These are phyloP conservation scores for Krasilnikovozyma curviuscula DNA, from an alignment of 768 basidiomycete species.

Conservation along the genomic window DNA sequence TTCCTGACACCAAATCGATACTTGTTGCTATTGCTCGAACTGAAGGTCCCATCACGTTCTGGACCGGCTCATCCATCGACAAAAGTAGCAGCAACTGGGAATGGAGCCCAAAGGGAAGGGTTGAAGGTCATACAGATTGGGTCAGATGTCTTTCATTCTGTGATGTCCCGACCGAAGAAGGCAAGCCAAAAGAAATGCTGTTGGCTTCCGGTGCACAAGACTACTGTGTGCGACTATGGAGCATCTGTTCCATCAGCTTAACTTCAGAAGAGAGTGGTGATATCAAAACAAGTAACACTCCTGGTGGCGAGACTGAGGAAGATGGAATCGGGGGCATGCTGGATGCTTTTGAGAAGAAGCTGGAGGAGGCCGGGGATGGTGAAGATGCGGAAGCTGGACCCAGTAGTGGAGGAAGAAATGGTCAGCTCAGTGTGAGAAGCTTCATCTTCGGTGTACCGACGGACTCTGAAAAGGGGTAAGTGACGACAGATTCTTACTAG, in stretches of 20 bases:
- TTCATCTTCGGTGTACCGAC: conserved; percentile 60
- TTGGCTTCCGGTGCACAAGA: conserved; percentile 94
- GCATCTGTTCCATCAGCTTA: conserved; percentile 37
- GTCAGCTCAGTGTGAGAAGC: conserved; percentile 72
- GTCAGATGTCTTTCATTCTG: conserved; percentile 58
- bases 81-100: no score
- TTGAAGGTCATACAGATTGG: conserved; percentile 88
- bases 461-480: conserved; percentile 27
- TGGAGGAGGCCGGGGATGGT: conserved; percentile 32
- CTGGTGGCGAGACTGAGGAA: conserved; percentile 7
- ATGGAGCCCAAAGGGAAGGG: no score
- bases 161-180: conserved; percentile 15
- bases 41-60: conserved; percentile 17
- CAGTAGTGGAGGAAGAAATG: conserved; percentile 66
- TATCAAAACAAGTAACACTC: conserved; percentile 12
- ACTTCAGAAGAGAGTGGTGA: conserved; percentile 1
- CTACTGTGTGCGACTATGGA: conserved; percentile 81
- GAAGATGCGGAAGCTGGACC: not conserved
- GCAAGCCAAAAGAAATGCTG: conserved; percentile 35
- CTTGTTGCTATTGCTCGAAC: conserved; percentile 9
- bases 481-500: not conserved
- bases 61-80: no score
- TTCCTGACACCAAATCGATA: not conserved
- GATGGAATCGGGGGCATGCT: conserved; percentile 32
- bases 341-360: conserved; percentile 68